Evolutionary conservation across 1,284 basidiomycete genomes (phyloP), one percentile per base, ranked within the genome.

Genomic region (Ustilago loliicola): DNA sequence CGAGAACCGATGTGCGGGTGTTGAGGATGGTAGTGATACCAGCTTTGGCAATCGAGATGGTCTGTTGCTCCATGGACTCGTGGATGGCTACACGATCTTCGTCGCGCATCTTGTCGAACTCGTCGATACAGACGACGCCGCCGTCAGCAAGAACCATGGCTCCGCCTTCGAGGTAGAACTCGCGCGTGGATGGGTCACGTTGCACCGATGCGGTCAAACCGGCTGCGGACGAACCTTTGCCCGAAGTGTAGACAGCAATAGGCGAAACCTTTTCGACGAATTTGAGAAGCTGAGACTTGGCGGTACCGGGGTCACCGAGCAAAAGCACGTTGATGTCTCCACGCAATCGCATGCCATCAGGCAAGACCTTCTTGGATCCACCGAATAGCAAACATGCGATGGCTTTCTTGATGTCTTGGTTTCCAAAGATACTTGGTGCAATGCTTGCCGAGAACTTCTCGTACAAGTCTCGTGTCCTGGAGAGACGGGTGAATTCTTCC

Each of bases 61-160:
- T 99, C 87, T 99, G 96, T 86, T 99, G 96, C 85, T 99, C 96
- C 96, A 99, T 99, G 19, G 96, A 97, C 88, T 99, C 97, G 88
- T 99, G 97, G 72, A 99, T 99, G 0, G 97, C 97, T 2, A 99
- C 97, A 69, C 97, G 92, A 85, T 99, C 97, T 87, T 98, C 96
- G 85, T 99, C 97, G 32, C 96, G 90, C 97, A 99, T 99, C 89
- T 99, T 99, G 89, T 99, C 97, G 83, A 99, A 99, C 87, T 99
- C 97, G 85, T 99, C 97, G 84, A 99, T 99, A 86, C 97, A 99
- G 23, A 99, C 97, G 17, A 99, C 96, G 30, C 97, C 97, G 4
- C 94, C 95, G 85, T 99, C 97, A 0, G 97, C 97, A 32, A 99
- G 90, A 10, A 99, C 97, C 97, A 99, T 99, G 1, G 97, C 97